Base-by-base conservation (phyloP, 139 green algal genomes). In the Nannochloris sp. region DNA sequence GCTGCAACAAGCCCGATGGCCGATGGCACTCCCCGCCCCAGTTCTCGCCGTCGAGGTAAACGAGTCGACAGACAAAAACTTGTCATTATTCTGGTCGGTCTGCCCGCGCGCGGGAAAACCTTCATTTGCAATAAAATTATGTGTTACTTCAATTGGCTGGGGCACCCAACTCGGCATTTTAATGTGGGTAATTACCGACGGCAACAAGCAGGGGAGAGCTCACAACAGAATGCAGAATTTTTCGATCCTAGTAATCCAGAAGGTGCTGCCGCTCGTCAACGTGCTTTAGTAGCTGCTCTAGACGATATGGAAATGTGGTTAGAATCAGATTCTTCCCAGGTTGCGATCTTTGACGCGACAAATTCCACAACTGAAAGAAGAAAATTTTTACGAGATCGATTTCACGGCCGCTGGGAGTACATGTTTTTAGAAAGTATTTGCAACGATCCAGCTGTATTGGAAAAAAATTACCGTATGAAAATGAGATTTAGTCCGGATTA, bases 341-440 rank as follows among this genome's bases (percentile, higher is more conserved):
- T 98, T 15, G 92, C 88, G 10, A 90, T 98, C 38, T 90, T 96
- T 66, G 92, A 98, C 67, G 92, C 92, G 8, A 97, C 92, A 54
- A 97, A 97, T 83, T 92, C 83, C 37, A 98, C 92, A 5, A 61
- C 81, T 46, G 68, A 81, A 31, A 75, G 91, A 0, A 72, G 91
- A 12, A 44, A 80, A 23, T 77, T 84, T 46, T 72, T 97, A 69
- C 79, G 81, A 37, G 48, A 73, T 8, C 65, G 74, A 19, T 93
- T 95, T 64, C 89, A 95, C 37, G 77, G 80, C 44, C 75, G 74
- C 15, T 91, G 80, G 65, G 81, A 88, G 68, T 94, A 92, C 71
- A 72, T 97, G 51, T 96, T 97, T 75, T 89, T 98, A 54, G 92
- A 98, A 82, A 93, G 68, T 62, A 92, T 98, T 60, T 97, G 90